These are phyloP conservation scores for Yarrowia sp. DNA, from an alignment of 805 yeast genomes.

Conservation along the genomic window DNA sequence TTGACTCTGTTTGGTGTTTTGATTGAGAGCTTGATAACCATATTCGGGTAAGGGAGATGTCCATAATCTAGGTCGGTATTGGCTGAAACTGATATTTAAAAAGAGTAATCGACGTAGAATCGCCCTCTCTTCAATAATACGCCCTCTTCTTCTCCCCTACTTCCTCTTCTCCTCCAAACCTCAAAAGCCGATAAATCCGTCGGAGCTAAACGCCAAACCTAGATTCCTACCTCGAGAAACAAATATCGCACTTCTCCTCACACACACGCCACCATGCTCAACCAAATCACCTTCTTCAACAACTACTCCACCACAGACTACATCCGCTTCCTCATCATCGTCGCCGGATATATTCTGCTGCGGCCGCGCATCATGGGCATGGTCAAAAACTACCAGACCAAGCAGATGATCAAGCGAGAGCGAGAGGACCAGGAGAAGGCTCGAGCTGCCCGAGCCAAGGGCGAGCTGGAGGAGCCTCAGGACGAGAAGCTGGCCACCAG, in stretches of 20 bases:
- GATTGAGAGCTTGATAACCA: no score
- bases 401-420: constrained; percentile 25
- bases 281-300: constrained; percentile 22
- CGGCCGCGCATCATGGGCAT: constrained; percentile 25
- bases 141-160: no score
- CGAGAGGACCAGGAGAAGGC: constrained; percentile 4
- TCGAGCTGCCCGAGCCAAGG: background rate
- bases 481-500: constrained; percentile 56
- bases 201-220: background rate
- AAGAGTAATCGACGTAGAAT: no score
- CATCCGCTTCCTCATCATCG: constrained; percentile 27
- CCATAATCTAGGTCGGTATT: no score
- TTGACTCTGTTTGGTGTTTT: no score
- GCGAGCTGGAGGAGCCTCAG: background rate
- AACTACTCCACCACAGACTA: constrained; percentile 23
- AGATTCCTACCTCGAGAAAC: background rate
- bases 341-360: constrained; percentile 23
- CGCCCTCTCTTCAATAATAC: no score
- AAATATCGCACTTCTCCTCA: background rate
- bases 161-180: background rate
- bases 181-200: constrained; percentile 19
- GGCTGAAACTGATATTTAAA: no score
- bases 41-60: no score
- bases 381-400: constrained; percentile 25
- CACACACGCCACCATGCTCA: constrained; percentile 1